Percentiles rank a stretch among this genome's conserved stretches.
phyloP scores from a whole-genome alignment of 768 basidiomycete genomes.

The Mycena crocata region DNA sequence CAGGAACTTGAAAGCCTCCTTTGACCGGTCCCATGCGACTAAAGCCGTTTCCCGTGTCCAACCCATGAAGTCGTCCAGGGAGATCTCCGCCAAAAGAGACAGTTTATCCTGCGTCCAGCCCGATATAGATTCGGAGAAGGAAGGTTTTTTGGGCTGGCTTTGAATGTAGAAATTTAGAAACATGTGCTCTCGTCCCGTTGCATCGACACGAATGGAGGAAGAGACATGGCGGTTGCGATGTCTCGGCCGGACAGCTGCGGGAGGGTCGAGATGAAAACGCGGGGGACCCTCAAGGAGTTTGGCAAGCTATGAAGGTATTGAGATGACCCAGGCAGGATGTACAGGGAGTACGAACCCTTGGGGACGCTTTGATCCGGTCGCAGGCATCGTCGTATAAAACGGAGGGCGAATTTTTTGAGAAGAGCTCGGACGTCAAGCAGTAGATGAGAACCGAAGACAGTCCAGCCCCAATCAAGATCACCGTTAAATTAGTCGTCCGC shows the following conservation, averaged over 20 bases:
- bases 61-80: conserved; percentile 64
- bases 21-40: conserved; percentile 60
- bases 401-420: conserved; percentile 90
- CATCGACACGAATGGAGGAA: conserved; percentile 80
- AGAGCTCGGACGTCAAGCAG: conserved; percentile 84
- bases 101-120: conserved; percentile 57
- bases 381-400: conserved; percentile 77
- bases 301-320: conserved; percentile 61
- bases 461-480: conserved; percentile 82
- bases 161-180: conserved; percentile 86
- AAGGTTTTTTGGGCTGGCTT: conserved; percentile 62
- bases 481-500: conserved; percentile 62
- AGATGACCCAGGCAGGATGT: conserved; percentile 15
- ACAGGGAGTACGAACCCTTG: conserved; percentile 48
- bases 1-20: conserved; percentile 76
- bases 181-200: conserved; percentile 84
- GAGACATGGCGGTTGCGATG: conserved; percentile 87
- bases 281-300: conserved; percentile 77
- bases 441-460: conserved; percentile 81
- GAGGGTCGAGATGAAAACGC: conserved; percentile 85
- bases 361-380: conserved; percentile 61
- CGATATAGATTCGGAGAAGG: conserved; percentile 56
- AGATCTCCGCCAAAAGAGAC: conserved; percentile 59
- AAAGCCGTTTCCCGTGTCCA: conserved; percentile 58
- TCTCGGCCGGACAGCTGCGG: conserved; percentile 78